Evolutionary conservation across 78 protist genomes (phyloP).

Genomic region (Dictyostelium citrinum): DNA sequence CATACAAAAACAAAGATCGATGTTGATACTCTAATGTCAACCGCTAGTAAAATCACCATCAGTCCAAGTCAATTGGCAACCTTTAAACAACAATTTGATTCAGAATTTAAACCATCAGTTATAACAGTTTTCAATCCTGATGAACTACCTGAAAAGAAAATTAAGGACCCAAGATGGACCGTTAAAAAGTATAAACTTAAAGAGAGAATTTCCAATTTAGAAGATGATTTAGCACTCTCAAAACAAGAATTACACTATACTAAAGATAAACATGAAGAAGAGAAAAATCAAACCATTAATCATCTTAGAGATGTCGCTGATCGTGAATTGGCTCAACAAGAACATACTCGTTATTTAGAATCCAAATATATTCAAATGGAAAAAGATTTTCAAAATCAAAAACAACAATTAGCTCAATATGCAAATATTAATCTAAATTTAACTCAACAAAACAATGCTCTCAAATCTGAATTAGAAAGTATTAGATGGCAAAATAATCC

Average conservation of each 20-base stretch:
- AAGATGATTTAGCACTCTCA: slow-evolving; percentile 51
- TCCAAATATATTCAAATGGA: neutral
- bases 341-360: neutral
- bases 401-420: neutral
- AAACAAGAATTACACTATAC: slow-evolving; percentile 51
- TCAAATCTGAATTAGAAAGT: slow-evolving; percentile 1
- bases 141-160: slow-evolving; percentile 10
- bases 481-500: slow-evolving; percentile 65
- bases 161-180: slow-evolving; percentile 69
- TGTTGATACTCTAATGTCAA: slow-evolving; percentile 25
- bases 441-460: neutral
- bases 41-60: slow-evolving; percentile 28
- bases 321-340: slow-evolving; percentile 5
- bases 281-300: neutral
- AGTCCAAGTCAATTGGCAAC: slow-evolving; percentile 17
- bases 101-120: slow-evolving; percentile 15
- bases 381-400: neutral
- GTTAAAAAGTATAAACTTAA: slow-evolving; percentile 59
- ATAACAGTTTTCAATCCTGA: slow-evolving; percentile 60
- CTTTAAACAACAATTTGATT: slow-evolving; percentile 34
- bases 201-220: slow-evolving; percentile 42
- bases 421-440: neutral
- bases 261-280: slow-evolving; percentile 44
- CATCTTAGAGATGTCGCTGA: slow-evolving; percentile 50
- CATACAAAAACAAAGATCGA: slow-evolving; percentile 40